Evolutionary conservation across 768 basidiomycete species (phyloP).

Genomic region (Omphalotus guepiniiformis): DNA sequence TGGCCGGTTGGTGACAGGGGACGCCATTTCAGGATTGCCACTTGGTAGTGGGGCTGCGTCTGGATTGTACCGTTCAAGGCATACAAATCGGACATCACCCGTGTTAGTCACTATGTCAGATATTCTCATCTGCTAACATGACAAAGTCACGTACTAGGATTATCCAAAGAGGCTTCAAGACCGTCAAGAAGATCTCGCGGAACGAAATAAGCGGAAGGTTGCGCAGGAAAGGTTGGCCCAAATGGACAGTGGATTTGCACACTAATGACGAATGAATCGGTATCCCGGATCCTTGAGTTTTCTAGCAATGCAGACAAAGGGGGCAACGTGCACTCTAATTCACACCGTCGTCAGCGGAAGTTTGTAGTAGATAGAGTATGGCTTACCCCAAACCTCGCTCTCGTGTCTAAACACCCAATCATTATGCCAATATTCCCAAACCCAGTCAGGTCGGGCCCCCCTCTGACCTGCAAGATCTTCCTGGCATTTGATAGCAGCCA

Average conservation of each 20-base stretch:
- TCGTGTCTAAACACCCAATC: slow-evolving; percentile 70
- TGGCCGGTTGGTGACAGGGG: slow-evolving; percentile 30
- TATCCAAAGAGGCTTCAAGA: slow-evolving; percentile 68
- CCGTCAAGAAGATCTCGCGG: slow-evolving; percentile 66
- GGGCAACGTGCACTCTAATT: slow-evolving; percentile 59
- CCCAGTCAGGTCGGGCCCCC: slow-evolving; percentile 64
- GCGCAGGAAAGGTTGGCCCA: slow-evolving; percentile 53
- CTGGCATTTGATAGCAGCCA: slow-evolving; percentile 67
- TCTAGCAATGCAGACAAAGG: slow-evolving; percentile 55
- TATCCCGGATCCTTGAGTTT: slow-evolving; percentile 51
- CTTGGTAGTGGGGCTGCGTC: slow-evolving; percentile 20
- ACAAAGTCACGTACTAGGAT: slow-evolving; percentile 45
- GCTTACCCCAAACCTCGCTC: slow-evolving; percentile 70
- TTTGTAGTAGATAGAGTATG: not conserved
- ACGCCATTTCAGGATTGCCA: slow-evolving; percentile 20
- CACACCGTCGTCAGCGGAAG: not conserved
- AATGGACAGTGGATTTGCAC: slow-evolving; percentile 63
- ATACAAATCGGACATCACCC: slow-evolving; percentile 74
- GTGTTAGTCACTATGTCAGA: slow-evolving; percentile 49
- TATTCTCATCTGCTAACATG: not conserved
- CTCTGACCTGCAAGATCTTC: slow-evolving; percentile 57
- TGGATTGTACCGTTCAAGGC: slow-evolving; percentile 47
- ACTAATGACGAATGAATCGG: slow-evolving; percentile 69
- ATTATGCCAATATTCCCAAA: slow-evolving; percentile 69
- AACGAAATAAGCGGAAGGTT: slow-evolving; percentile 60